A percentile compares a stretch with the other conserved stretches of the same genome.
Evolutionary conservation across 129 eudicot species (phyloP).

Genomic region (sunflower (Helianthus annuus)): HanXRQr2.0-SUNRISE NC_035434.2:41531637-41532136

Average conservation of each 20-base stretch:
- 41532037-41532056: not conserved
- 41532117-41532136: no score
- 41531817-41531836: constrained; percentile 36
- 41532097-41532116: no score
- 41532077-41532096: no score
- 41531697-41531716: constrained; percentile 25
- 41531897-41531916: no score
- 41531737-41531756: constrained; percentile 27
- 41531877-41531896: not conserved
- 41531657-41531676: constrained; percentile 38
- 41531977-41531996: not conserved
- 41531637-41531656: constrained; percentile 44
- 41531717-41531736: constrained; percentile 36
- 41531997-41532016: not conserved
- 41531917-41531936: no score
- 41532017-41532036: not conserved
- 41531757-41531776: not conserved
- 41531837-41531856: constrained; percentile 33
- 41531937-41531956: no score
- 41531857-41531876: constrained; percentile 21
- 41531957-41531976: no score
- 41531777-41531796: constrained; percentile 36
- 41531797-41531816: constrained; percentile 40
- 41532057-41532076: no score
- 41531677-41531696: constrained; percentile 51